These are phyloP conservation scores for Pythium phragmitis DNA, from an alignment of 352 stramenopile species.

Conservation along the genomic window DNA sequence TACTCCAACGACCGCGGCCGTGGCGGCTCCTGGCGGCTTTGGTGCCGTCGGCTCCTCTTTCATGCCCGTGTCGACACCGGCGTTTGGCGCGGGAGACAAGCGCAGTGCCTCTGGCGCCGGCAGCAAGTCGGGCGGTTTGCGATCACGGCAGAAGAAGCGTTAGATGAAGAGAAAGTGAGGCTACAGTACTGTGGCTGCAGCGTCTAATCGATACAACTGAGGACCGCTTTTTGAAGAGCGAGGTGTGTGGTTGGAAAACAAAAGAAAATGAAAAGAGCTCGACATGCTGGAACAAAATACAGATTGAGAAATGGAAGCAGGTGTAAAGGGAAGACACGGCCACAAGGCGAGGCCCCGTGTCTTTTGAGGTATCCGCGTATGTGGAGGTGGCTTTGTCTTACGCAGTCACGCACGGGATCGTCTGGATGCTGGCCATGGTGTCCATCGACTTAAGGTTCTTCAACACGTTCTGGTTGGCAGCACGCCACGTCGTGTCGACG, in stretches of 20 bases:
- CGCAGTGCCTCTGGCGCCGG: conserved; percentile 16
- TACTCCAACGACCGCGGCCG: conserved; percentile 3
- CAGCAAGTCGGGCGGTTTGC: conserved; percentile 23
- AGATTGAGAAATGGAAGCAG: conserved; percentile 20
- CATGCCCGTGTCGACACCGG: conserved; percentile 28
- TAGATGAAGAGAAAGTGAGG: conserved; percentile 11
- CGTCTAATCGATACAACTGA: conserved; percentile 7
- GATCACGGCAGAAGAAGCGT: conserved; percentile 51
- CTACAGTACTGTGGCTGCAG: neutral
- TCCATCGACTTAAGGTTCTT: conserved; percentile 62
- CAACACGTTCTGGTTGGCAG: conserved; percentile 68
- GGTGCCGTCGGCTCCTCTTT: conserved; percentile 47
- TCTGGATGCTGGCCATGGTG: conserved; percentile 61
- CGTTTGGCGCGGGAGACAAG: conserved; percentile 33
- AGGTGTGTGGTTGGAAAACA: neutral
- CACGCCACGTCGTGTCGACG: conserved; percentile 72
- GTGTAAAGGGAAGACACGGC: conserved; percentile 6
- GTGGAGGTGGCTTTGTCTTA: neutral
- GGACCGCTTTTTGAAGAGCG: neutral
- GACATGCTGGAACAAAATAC: conserved; percentile 4
- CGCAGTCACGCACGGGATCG: conserved; percentile 52
- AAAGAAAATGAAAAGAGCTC: neutral
- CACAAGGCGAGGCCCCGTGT: neutral
- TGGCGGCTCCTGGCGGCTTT: conserved; percentile 37
- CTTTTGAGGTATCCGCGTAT: neutral